phyloP scores from a whole-genome alignment of 108 stramenopile genomes.

The Craspedostauros australis region DNA sequence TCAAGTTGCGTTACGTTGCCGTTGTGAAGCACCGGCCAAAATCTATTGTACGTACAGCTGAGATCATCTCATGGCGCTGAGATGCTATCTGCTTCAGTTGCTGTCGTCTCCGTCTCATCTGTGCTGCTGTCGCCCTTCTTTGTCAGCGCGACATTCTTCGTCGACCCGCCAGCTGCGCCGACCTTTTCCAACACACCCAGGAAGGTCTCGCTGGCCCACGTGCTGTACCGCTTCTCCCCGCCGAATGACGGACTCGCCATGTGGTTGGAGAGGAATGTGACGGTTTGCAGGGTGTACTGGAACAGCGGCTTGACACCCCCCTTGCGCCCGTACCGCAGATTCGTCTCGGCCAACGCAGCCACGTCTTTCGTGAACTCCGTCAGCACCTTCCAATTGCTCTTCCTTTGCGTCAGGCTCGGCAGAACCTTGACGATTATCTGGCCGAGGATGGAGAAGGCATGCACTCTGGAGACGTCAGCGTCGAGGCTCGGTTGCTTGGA shows the following conservation, averaged over 20 bases:
- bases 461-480: conserved; percentile 37
- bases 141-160: conserved; percentile 4
- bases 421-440: conserved; percentile 45
- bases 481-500: conserved; percentile 46
- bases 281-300: conserved; percentile 61
- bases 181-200: conserved; percentile 54
- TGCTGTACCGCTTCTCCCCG: conserved; percentile 46
- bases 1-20: too few species aligned
- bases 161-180: conserved; percentile 50
- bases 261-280: conserved; percentile 57
- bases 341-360: conserved; percentile 47
- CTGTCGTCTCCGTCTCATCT: too few species aligned
- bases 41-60: too few species aligned
- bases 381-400: conserved; percentile 57
- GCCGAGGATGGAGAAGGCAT: conserved; percentile 49
- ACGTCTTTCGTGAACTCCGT: conserved; percentile 49
- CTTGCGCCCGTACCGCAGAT: conserved; percentile 48
- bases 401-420: conserved; percentile 36
- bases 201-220: conserved; percentile 73
- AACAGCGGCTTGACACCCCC: conserved; percentile 40
- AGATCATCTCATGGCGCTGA: too few species aligned
- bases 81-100: too few species aligned
- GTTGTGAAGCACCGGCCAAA: too few species aligned
- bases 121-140: too few species aligned
- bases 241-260: conserved; percentile 46